Evolutionary conservation across 73 alveolate genomes (phyloP).

Genomic region (Urostyla sp.): DNA sequence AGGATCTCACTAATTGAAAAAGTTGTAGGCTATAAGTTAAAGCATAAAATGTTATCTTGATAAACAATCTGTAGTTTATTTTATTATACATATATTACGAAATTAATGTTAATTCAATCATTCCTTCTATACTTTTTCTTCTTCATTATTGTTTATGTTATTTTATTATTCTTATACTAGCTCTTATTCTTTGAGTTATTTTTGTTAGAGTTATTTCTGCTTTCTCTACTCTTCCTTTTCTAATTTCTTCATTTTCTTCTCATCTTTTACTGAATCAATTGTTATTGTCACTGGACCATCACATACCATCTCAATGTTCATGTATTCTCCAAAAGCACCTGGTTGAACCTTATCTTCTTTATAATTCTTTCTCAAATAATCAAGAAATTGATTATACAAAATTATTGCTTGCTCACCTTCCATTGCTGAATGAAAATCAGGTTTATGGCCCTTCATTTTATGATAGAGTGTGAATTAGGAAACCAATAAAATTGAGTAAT

Average conservation of each 20-base stretch:
- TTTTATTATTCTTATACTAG: neutral
- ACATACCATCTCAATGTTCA: constrained; percentile 86
- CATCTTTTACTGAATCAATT: constrained; percentile 83
- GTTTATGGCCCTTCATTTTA: constrained; percentile 91
- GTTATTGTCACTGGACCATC: constrained; percentile 98
- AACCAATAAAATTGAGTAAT: constrained; percentile 83
- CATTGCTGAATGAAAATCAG: constrained; percentile 97
- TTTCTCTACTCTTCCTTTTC: constrained; percentile 43
- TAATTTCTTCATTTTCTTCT: constrained; percentile 59
- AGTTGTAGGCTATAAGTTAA: no score
- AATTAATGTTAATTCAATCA: neutral
- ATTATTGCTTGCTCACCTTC: constrained; percentile 88
- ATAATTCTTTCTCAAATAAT: constrained; percentile 74
- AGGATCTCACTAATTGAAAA: no score
- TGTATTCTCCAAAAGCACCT: constrained; percentile 94
- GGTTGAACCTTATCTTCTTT: constrained; percentile 83
- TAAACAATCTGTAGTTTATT: no score
- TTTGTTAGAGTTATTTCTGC: constrained; percentile 1
- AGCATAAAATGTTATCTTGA: no score
- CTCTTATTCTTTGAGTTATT: neutral
- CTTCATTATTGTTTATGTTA: constrained; percentile 22
- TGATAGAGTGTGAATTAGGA: constrained; percentile 94
- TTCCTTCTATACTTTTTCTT: constrained; percentile 66
- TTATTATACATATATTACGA: no score
- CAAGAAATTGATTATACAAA: constrained; percentile 83